These are phyloP conservation scores for Phyllosticta citribraziliensis DNA, from an alignment of 2,329 filamentous ascomycete genomes.

Conservation along the genomic window DNA sequence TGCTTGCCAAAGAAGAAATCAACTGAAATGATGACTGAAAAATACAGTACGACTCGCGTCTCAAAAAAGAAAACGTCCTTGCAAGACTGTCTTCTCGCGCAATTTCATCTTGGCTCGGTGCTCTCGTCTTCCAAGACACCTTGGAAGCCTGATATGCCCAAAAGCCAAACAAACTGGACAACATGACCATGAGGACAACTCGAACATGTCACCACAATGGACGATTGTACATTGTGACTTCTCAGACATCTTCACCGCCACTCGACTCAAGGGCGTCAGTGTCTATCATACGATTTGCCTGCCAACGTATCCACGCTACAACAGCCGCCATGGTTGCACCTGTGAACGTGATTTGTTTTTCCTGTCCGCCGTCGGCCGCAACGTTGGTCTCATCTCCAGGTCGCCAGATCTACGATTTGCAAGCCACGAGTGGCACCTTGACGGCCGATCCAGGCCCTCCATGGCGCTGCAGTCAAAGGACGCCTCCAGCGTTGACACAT, in stretches of 20 bases:
- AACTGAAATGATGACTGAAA: neutral
- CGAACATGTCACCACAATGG: neutral
- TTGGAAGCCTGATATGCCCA: neutral
- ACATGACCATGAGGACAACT: neutral
- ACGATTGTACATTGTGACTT: neutral
- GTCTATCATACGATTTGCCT: neutral
- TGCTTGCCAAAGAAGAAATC: neutral
- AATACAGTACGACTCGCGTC: neutral
- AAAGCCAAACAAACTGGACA: neutral
- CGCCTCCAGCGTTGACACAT: neutral
- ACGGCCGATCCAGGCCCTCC: neutral
- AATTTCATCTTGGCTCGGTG: neutral
- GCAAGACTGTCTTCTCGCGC: neutral
- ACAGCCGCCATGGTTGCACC: neutral
- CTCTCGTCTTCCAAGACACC: neutral
- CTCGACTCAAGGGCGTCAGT: neutral
- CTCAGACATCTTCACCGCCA: neutral
- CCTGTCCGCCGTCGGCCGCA: neutral
- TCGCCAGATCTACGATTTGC: neutral
- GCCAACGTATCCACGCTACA: neutral
- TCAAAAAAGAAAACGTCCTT: neutral
- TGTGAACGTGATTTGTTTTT: neutral
- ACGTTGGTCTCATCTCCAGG: neutral
- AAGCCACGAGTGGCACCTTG: neutral
- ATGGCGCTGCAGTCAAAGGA: neutral